Evolutionary conservation across 164 flowering plant genomes (phyloP).

Genomic region (Tinospora cordifolia): DNA sequence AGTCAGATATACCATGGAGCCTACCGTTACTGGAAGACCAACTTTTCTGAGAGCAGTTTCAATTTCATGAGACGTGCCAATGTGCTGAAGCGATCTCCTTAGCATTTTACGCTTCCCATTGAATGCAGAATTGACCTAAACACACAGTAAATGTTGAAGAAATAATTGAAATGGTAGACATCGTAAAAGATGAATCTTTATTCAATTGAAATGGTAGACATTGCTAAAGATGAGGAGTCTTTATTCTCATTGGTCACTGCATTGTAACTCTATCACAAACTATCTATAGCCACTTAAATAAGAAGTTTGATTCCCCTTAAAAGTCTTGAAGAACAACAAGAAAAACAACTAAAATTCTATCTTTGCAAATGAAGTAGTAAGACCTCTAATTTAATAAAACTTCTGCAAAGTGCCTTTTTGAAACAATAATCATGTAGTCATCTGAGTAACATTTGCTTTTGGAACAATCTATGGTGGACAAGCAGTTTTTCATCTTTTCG

Average conservation of each 20-base stretch:
- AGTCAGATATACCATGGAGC: slow-evolving; percentile 9
- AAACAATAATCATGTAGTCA: no score
- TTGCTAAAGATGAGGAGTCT: neutral
- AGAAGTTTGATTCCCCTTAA: no score
- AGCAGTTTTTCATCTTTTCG: no score
- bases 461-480: no score
- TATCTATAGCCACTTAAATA: no score
- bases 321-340: no score
- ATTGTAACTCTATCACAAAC: no score
- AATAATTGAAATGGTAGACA: neutral
- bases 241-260: neutral
- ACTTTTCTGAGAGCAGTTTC: slow-evolving; percentile 55
- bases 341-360: no score
- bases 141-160: neutral
- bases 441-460: no score
- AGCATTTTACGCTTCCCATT: slow-evolving; percentile 92
- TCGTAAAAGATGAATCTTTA: neutral
- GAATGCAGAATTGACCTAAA: slow-evolving; percentile 83
- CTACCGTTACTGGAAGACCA: slow-evolving; percentile 64
- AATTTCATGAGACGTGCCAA: slow-evolving; percentile 49
- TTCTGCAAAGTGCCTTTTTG: no score
- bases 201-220: neutral
- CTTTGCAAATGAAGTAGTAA: no score
- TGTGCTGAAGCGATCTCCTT: slow-evolving; percentile 71
- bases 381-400: no score